Evolutionary conservation across 1,284 basidiomycete species (phyloP).

Genomic region (Pulveroboletus sp.): DNA sequence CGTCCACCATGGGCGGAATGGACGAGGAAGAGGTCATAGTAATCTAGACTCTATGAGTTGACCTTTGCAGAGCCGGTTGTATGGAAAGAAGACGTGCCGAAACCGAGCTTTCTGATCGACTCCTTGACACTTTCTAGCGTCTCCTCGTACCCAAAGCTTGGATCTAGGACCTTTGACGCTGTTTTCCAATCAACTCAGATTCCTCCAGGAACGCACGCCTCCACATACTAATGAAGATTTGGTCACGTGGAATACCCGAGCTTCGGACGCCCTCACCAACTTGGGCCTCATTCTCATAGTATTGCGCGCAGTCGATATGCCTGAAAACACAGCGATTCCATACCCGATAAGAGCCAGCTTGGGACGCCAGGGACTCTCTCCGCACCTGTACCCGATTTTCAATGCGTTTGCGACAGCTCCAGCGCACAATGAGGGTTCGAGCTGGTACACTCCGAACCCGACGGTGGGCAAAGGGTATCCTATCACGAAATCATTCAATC

Average conservation of each 20-base stretch:
- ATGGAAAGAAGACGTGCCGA: slow-evolving; percentile 27
- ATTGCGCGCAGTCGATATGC: slow-evolving; percentile 31
- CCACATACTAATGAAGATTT: slow-evolving; percentile 34
- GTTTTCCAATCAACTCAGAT: slow-evolving; percentile 1
- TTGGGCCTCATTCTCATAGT: slow-evolving; percentile 27
- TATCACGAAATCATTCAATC: slow-evolving; percentile 5
- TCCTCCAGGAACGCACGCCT: neutral
- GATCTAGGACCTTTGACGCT: slow-evolving; percentile 26
- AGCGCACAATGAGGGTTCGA: slow-evolving; percentile 14
- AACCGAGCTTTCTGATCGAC: slow-evolving; percentile 41
- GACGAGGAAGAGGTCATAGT: slow-evolving; percentile 62
- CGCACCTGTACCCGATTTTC: slow-evolving; percentile 31
- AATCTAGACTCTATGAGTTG: slow-evolving; percentile 37
- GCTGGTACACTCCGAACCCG: slow-evolving; percentile 28
- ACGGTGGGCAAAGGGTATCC: slow-evolving; percentile 31
- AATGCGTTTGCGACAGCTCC: slow-evolving; percentile 26
- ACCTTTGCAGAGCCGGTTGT: neutral
- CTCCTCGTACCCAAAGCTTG: slow-evolving; percentile 36
- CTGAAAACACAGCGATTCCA: slow-evolving; percentile 5
- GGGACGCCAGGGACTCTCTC: neutral
- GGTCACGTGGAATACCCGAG: slow-evolving; percentile 26
- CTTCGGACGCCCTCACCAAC: slow-evolving; percentile 29
- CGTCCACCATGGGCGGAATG: slow-evolving; percentile 53
- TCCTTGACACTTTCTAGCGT: slow-evolving; percentile 40
- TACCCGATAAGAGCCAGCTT: neutral